Evolutionary conservation across 257 asterid genomes (phyloP), one percentile per base, ranked within the genome.

Genomic region (Misopates orontium): DNA sequence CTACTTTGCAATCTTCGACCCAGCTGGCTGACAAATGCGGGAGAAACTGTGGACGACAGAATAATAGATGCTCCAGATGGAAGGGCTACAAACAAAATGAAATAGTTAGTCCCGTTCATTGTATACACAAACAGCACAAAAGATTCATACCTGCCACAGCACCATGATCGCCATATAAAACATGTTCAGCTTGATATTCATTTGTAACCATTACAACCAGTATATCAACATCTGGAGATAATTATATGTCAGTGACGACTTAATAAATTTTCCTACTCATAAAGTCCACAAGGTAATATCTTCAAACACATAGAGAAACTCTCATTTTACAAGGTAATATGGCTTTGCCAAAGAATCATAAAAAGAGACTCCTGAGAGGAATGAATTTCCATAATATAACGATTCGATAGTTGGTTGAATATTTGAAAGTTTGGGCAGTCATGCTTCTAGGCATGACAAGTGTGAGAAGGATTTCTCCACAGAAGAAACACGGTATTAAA

Each of bases 21-120:
- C 21, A 93, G 87, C 73, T 82, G 90, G 77, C 84, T 83, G 69
- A 93, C 83, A 79, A 84, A 90, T 77, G 97, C 87, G 18, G 99
- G 99, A 77, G 99, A 93, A 67, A 93, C 96, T 53, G 99, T 93
- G 59, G 99, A 93, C 49, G 95, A 84, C 51, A 93, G 90, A 75
- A 93, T 64, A 76, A 93, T 53, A 64, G 95, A 83, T 69, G 99
- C 90, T 63, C 97, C 99, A 52, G 80, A 67, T 62, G 94, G 89
- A 77, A 93, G 97, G 76, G 90, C 97, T 93, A 69, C 75, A 80
- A 69, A 72, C 66, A 72, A 41, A 58, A 79, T 50, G 69, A 74
- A 75, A 78, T 47, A 74, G 73, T 73, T 16, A 71, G 80, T 62
- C 66, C 77, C 47, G 23, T 64, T 36, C 45, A 62, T 64, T 23